These are phyloP conservation scores for Sodiomyces alkalinus DNA, from an alignment of 2,329 filamentous ascomycete species.

Conservation along the genomic window DNA sequence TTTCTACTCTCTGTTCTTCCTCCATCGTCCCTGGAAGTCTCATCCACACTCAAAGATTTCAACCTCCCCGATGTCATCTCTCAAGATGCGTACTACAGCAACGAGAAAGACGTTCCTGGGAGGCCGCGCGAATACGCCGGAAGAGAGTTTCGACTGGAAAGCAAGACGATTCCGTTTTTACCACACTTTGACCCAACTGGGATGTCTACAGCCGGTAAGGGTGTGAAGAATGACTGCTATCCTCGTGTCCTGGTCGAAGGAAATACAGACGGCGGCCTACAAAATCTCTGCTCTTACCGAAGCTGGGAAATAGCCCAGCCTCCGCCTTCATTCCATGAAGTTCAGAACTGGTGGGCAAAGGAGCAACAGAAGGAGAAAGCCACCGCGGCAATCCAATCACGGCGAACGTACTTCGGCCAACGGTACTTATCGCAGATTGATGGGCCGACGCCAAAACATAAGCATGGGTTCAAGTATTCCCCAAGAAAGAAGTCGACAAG, in stretches of 20 bases:
- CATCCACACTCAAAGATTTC: constrained; percentile 38
- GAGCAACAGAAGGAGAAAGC: constrained; percentile 8
- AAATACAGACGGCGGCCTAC: constrained; percentile 36
- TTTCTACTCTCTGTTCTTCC: constrained; percentile 16
- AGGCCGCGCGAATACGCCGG: constrained; percentile 73
- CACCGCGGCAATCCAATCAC: no score
- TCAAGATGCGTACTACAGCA: constrained; percentile 72
- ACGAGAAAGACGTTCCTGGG: constrained; percentile 69
- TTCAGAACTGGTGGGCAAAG: constrained; percentile 47
- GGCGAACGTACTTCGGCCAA: no score
- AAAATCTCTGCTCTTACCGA: constrained; percentile 39
- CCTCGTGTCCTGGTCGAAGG: no score
- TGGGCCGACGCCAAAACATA: constrained; percentile 69
- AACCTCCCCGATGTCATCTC: constrained; percentile 58
- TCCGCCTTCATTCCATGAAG: constrained; percentile 57
- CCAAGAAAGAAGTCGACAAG: constrained; percentile 61
- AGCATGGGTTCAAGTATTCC: constrained; percentile 72
- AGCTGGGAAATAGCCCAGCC: constrained; percentile 62
- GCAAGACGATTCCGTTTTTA: constrained; percentile 63
- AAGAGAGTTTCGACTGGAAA: constrained; percentile 64
- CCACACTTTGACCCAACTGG: constrained; percentile 59
- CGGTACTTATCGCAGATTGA: constrained; percentile 68
- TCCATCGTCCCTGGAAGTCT: constrained; percentile 26
- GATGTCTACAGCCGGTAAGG: constrained; percentile 30
- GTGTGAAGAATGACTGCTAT: no score